These are phyloP conservation scores for Russula earlei DNA, from an alignment of 768 basidiomycete species.

Conservation along the genomic window DNA sequence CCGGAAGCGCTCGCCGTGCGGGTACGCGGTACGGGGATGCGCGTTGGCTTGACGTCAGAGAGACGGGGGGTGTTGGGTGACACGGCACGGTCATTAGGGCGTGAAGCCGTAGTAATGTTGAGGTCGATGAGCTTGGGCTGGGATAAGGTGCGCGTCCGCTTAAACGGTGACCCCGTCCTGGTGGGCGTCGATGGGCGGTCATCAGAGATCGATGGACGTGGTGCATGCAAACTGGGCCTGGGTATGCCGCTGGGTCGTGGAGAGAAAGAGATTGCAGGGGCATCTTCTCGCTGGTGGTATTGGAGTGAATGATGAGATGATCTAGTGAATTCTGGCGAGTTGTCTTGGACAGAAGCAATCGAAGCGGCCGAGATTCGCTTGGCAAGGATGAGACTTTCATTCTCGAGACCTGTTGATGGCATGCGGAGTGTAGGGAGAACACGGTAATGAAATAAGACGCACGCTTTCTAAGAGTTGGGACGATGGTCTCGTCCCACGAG, in stretches of 20 bases:
- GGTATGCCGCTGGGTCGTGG: conserved; percentile 39
- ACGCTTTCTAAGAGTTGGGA: conserved; percentile 68
- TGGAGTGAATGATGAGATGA: conserved; percentile 20
- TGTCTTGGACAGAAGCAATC: conserved; percentile 45
- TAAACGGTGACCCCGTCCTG: conserved; percentile 22
- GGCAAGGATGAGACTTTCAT: conserved; percentile 68
- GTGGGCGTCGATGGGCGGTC: conserved; percentile 15
- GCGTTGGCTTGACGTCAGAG: conserved; percentile 31
- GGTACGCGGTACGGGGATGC: conserved; percentile 39
- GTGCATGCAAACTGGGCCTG: conserved; percentile 34
- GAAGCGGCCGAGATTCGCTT: conserved; percentile 71
- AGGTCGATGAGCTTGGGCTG: conserved; percentile 44
- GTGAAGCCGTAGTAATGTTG: conserved; percentile 30
- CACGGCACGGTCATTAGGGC: conserved; percentile 17
- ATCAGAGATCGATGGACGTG: conserved; percentile 27
- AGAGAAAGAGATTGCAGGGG: conserved; percentile 21
- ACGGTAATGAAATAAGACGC: conserved; percentile 6
- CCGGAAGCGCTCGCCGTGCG: conserved; percentile 37
- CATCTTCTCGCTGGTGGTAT: conserved; percentile 21
- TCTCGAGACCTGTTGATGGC: conserved; percentile 53
- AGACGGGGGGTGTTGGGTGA: conserved; percentile 31
- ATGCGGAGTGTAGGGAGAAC: conserved; percentile 14
- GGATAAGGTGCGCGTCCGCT: conserved; percentile 57
- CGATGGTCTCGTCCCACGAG: conserved; percentile 76
- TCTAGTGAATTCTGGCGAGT: conserved; percentile 20